Conservation (phyloP, 2,329 filamentous ascomycete genomes). For the Cordyceps sp. region DNA sequence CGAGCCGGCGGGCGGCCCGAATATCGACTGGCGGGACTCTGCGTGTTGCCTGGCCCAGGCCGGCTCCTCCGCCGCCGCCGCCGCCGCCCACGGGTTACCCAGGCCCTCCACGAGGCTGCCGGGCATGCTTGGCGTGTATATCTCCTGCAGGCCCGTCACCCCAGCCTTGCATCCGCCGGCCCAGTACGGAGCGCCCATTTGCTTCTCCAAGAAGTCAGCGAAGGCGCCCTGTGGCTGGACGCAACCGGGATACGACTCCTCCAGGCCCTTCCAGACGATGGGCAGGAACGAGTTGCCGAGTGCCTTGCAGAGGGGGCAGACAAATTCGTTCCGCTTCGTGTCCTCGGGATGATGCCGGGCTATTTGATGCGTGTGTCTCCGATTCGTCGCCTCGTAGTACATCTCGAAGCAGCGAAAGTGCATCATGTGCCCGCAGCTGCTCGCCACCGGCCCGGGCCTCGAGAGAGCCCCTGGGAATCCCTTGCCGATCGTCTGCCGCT, state of each 20-base stretch:
- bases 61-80: slow-evolving; percentile 19
- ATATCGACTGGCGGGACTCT: too few relatives aligned
- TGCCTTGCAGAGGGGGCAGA: slow-evolving; percentile 93
- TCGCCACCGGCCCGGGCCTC: slow-evolving; percentile 62
- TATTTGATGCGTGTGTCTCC: slow-evolving; percentile 82
- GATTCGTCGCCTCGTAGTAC: slow-evolving; percentile 69
- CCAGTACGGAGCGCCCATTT: slow-evolving; percentile 30
- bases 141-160: slow-evolving; percentile 12
- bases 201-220: slow-evolving; percentile 48
- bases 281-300: slow-evolving; percentile 89
- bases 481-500: slow-evolving; percentile 73
- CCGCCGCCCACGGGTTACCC: slow-evolving; percentile 18
- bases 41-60: slow-evolving; percentile 24
- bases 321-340: slow-evolving; percentile 67
- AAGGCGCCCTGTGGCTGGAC: slow-evolving; percentile 46
- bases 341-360: slow-evolving; percentile 85
- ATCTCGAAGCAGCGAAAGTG: slow-evolving; percentile 90
- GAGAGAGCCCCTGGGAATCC: slow-evolving; percentile 61
- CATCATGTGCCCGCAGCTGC: slow-evolving; percentile 96
- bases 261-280: slow-evolving; percentile 86
- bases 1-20: slow-evolving; percentile 17
- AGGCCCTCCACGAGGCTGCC: slow-evolving; percentile 20
- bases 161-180: slow-evolving; percentile 21
- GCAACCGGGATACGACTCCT: slow-evolving; percentile 65
- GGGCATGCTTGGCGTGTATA: slow-evolving; percentile 19